Base-by-base conservation (phyloP, 768 basidiomycete genomes). In the Lentinula lateritia region DNA sequence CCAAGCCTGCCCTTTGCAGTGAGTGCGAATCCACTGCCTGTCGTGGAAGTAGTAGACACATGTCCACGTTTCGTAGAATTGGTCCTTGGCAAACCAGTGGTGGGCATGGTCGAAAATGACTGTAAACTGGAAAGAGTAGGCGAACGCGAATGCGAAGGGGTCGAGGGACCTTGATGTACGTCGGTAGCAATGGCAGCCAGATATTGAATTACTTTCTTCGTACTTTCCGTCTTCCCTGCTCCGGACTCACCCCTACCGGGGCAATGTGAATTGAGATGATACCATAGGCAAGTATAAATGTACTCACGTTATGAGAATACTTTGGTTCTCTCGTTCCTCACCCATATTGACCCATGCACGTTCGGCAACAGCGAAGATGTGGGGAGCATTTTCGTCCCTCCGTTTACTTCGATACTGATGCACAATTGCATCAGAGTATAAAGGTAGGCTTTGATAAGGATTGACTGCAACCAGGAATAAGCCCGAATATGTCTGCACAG, bases 171-270 rank as follows among this genome's bases (percentile, higher is more conserved):
- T 50, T 60, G 58, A 67, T 91, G 84, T 1, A 83, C 78, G 67
- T 95, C 92, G 10, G 92, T 86, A 2, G 97, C 97, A 66, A 98
- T 98, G 6, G 97, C 93, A 0, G 97, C 96, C 45, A 99, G 86
- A 75, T 98, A 99, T 72, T 98, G 97, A 59, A 99, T 99, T 68
- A 98, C 96, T 70, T 98, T 98, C 82, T 99, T 98, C 13, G 91
- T 92, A 75, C 96, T 98, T 72, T 98, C 97, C 2, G 97, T 99
- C 80, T 98, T 99, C 48, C 97, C 97, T 3, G 97, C 97, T 39
- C 97, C 97, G 7, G 97, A 98, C 80, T 99, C 97, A 46, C 97
- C 97, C 8, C 95, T 97, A 67, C 0, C 50, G 20, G 16, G 50
- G 38, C 6, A 34, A 65, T 62, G 50, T 35, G 58, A 46, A 63